Evolutionary conservation across 305 asterid genomes (phyloP).

Genomic region (Striga hermonthica): DNA sequence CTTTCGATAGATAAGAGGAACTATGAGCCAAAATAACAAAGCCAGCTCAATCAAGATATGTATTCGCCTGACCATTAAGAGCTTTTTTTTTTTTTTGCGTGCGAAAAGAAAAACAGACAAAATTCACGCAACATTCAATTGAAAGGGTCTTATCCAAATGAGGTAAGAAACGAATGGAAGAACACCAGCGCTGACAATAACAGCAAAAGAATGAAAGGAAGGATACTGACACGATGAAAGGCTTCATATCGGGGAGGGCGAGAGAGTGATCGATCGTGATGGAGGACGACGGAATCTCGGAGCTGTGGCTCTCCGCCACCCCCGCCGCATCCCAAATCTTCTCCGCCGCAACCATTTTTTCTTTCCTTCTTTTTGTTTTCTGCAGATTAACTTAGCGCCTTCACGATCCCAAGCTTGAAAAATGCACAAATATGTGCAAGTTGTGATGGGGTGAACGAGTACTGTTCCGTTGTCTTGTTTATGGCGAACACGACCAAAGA

Average conservation of each 20-base stretch:
- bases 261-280: conserved; percentile 77
- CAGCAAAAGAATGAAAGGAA: background rate
- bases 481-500: too few relatives aligned
- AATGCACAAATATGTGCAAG: background rate
- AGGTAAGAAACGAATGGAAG: background rate
- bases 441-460: background rate
- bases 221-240: conserved; percentile 59
- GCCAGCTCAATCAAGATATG: too few relatives aligned
- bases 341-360: conserved; percentile 45
- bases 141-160: too few relatives aligned
- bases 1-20: too few relatives aligned
- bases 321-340: conserved; percentile 81
- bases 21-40: too few relatives aligned
- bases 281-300: conserved; percentile 64
- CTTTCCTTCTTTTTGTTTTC: background rate
- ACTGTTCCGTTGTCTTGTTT: background rate
- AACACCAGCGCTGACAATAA: conserved; percentile 13
- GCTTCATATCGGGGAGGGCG: conserved; percentile 63
- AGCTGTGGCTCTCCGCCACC: conserved; percentile 60
- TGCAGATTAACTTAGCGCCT: too few relatives aligned
- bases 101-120: too few relatives aligned
- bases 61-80: too few relatives aligned
- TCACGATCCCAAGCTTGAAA: background rate
- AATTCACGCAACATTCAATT: too few relatives aligned
- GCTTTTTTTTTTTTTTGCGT: too few relatives aligned